phyloP scores from a whole-genome alignment of 2,329 filamentous ascomycete species.

The Aotearoamyces nothofagi region DNA sequence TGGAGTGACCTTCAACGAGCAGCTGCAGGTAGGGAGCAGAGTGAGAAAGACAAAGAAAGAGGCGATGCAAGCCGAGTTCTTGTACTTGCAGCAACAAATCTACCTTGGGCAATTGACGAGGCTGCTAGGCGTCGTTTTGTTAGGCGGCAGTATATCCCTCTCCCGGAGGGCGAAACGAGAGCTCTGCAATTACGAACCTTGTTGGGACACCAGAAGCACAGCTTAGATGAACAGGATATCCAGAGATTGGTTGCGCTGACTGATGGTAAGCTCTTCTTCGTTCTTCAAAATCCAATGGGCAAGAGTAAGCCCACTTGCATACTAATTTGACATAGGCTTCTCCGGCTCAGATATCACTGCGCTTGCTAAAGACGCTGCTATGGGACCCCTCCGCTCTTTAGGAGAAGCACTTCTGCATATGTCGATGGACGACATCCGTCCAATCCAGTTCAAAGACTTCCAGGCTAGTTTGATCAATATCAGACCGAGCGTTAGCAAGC shows the following conservation, averaged over 20 bases:
- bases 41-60: slow-evolving; percentile 47
- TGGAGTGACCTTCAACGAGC: slow-evolving; percentile 92
- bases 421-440: slow-evolving; percentile 85
- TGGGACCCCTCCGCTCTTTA: slow-evolving; percentile 83
- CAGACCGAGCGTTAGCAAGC: slow-evolving; percentile 73
- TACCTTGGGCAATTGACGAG: slow-evolving; percentile 97
- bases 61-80: slow-evolving; percentile 81
- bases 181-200: slow-evolving; percentile 65
- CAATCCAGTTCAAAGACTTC: slow-evolving; percentile 75
- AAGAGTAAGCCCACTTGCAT: not conserved
- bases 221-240: slow-evolving; percentile 57
- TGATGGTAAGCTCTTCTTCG: slow-evolving; percentile 44
- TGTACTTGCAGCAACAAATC: slow-evolving; percentile 86
- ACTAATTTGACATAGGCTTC: slow-evolving; percentile 48
- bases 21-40: slow-evolving; percentile 67
- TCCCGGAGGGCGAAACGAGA: slow-evolving; percentile 75
- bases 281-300: not conserved
- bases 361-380: slow-evolving; percentile 91
- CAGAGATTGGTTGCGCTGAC: slow-evolving; percentile 61
- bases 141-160: slow-evolving; percentile 83
- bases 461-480: slow-evolving; percentile 71
- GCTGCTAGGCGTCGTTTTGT: slow-evolving; percentile 85
- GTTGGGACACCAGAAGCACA: slow-evolving; percentile 77
- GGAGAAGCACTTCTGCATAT: slow-evolving; percentile 83
- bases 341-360: slow-evolving; percentile 95